phyloP scores from a whole-genome alignment of 2,329 filamentous ascomycete species.

The Neurospora sp. region DNA sequence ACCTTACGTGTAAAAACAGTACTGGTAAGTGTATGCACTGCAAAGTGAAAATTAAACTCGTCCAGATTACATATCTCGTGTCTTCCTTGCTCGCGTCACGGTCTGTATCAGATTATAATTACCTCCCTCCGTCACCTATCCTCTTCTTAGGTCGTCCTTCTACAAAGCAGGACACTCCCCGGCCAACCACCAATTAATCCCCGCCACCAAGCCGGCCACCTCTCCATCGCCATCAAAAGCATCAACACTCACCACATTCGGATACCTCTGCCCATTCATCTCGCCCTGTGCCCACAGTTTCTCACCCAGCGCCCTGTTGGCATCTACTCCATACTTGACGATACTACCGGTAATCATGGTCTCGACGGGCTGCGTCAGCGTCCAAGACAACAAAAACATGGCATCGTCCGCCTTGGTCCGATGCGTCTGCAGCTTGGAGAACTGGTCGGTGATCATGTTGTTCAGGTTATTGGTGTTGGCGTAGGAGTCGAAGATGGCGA shows the following conservation, averaged over 20 bases:
- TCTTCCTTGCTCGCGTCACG: background rate
- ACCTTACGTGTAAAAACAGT: background rate
- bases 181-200: background rate
- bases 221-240: background rate
- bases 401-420: background rate
- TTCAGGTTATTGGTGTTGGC: background rate
- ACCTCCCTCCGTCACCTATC: too few species aligned
- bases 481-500: background rate
- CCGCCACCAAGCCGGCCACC: background rate
- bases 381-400: slow-evolving; percentile 1
- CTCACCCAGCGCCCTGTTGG: background rate
- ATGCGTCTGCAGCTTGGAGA: background rate
- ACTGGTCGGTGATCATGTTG: background rate
- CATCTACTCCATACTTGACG: background rate
- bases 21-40: background rate
- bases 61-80: background rate
- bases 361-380: background rate
- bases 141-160: too few species aligned
- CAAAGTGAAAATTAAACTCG: background rate
- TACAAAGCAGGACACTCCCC: background rate
- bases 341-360: background rate
- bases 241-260: background rate
- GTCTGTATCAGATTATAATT: too few species aligned
- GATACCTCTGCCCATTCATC: background rate
- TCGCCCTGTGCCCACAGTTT: background rate